phyloP scores from a whole-genome alignment of 2,329 filamentous ascomycete genomes.

The Sporothrix curviconia region DNA sequence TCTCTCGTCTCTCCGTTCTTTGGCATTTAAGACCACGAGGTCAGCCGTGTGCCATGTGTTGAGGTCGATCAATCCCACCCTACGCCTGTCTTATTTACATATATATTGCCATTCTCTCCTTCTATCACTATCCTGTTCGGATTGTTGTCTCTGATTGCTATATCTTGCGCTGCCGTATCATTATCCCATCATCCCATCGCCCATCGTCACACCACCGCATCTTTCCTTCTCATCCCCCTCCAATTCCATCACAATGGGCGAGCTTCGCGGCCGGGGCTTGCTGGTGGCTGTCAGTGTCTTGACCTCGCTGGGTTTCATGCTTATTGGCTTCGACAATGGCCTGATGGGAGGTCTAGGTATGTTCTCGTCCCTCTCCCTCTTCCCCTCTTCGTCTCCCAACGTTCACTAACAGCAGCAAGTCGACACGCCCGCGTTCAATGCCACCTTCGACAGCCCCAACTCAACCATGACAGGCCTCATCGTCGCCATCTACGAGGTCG shows the following conservation, averaged over 20 bases:
- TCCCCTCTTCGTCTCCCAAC: too few species aligned
- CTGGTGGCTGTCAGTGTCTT: slow-evolving; percentile 11
- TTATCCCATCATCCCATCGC: background rate
- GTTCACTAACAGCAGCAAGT: background rate
- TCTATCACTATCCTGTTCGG: too few species aligned
- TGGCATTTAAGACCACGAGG: slow-evolving; percentile 1
- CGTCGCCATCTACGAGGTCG: slow-evolving; percentile 41
- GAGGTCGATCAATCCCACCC: background rate
- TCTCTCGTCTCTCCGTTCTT: background rate
- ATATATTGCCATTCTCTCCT: too few species aligned
- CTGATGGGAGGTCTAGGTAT: slow-evolving; percentile 14
- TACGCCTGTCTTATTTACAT: too few species aligned
- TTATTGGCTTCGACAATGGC: slow-evolving; percentile 15
- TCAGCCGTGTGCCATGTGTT: background rate
- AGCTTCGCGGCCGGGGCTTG: slow-evolving; percentile 6
- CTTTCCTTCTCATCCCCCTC: background rate
- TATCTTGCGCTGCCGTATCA: too few species aligned
- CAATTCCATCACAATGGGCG: slow-evolving; percentile 13
- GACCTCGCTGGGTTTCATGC: slow-evolving; percentile 16
- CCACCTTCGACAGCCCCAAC: slow-evolving; percentile 6
- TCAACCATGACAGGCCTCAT: slow-evolving; percentile 14
- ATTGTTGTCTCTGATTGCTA: too few species aligned
- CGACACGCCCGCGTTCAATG: slow-evolving; percentile 10
- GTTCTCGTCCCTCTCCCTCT: background rate
- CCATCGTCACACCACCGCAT: background rate